Evolutionary conservation across 768 basidiomycete genomes (phyloP), one percentile per base, ranked within the genome.

Genomic region (Guyanaporus albipodus): DNA sequence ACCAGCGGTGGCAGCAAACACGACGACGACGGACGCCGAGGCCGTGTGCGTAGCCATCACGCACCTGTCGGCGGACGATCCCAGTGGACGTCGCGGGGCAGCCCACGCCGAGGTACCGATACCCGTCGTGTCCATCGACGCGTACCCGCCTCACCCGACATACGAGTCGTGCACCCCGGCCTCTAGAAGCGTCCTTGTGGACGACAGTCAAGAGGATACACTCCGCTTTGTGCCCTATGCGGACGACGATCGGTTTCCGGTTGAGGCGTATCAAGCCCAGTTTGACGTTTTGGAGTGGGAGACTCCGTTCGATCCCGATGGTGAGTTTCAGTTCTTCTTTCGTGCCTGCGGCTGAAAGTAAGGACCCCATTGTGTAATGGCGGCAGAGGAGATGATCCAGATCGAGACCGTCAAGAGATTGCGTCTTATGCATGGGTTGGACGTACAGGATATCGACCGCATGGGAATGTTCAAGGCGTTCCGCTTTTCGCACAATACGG

Each of bases 141-240:
- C 32, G 9, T 26, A 53, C 33, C 29, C 38, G 15, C 55, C 67
- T 4, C 62, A 68, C 29, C 62, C 69, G 0, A 33, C 45, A 1
- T 80, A 80, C 49, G 72, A 74, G 14, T 64, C 64, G n/a, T 81
- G 79, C 51, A 66, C 79, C 0, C 73, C 79, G 0, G 48, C 60
- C 1, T 67, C 69, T 1, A 56, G 60, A 15, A 78, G 66, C 46
- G 50, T 70, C 34, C 17, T 44, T 14, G 27, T 52, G 28, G 23
- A 54, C 14, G 11, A 6, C 8, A 2, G 9, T 4, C 37, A 54
- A 6, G 47, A 36, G 3, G 2, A 52, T 1, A 29, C 26, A 4
- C 31, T 48, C 2, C 11, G 40, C 0, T 81, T 80, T 36, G 46
- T 73, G 5, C 77, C 77, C 0, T 78, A 73, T 40, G 72, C 73